Conservation (phyloP, 805 yeast species). For the Kluyveromyces aestuarii region DNA sequence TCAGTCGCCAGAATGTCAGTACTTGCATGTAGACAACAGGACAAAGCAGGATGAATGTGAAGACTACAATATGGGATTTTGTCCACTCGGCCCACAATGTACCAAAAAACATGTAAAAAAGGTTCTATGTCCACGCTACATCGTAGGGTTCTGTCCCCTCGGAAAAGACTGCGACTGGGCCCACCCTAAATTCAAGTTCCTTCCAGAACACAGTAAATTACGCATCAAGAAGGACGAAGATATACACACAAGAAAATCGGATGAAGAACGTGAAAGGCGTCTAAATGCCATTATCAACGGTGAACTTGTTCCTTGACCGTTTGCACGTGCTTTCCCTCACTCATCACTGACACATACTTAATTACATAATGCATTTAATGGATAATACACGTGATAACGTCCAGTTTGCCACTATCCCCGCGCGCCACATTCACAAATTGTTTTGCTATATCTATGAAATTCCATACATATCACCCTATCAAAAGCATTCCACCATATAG, state of each 20-base stretch:
- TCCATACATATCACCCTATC: not conserved
- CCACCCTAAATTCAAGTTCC: constrained; percentile 69
- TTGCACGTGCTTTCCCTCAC: not conserved
- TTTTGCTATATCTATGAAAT: not conserved
- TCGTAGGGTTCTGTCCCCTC: constrained; percentile 89
- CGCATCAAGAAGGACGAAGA: constrained; percentile 26
- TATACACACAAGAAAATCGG: constrained; percentile 27
- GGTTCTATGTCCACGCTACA: constrained; percentile 64
- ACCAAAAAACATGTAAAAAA: constrained; percentile 70
- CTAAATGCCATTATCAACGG: constrained; percentile 29
- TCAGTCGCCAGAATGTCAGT: constrained; percentile 89
- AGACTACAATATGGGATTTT: constrained; percentile 79
- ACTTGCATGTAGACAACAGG: constrained; percentile 83
- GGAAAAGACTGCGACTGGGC: constrained; percentile 62
- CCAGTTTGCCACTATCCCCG: too few relatives aligned
- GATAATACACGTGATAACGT: too few relatives aligned
- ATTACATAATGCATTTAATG: too few relatives aligned
- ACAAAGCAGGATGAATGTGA: constrained; percentile 82
- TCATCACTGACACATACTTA: too few relatives aligned
- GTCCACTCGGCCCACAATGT: constrained; percentile 87
- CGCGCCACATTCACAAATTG: too few relatives aligned
- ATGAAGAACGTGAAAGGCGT: constrained; percentile 28
- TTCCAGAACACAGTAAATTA: constrained; percentile 29
- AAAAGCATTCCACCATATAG: too few relatives aligned
- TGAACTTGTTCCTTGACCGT: constrained; percentile 8